Evolutionary conservation across 331 rosid genomes (phyloP), one percentile per base, ranked within the genome.

Genomic region (Quercus phellos): DNA sequence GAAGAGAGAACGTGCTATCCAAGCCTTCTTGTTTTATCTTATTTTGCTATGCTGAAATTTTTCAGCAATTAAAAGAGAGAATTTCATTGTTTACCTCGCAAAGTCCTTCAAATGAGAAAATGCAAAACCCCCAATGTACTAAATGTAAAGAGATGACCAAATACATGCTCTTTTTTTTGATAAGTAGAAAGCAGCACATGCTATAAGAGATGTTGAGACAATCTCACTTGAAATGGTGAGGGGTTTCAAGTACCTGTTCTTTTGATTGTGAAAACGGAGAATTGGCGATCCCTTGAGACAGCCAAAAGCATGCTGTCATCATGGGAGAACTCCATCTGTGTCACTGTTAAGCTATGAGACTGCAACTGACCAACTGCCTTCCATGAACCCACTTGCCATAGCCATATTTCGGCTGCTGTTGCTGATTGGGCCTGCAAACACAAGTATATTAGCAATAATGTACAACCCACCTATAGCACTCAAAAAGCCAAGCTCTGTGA

Each of bases 301-400:
- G 93, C 85, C 84, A 95, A 85, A 51, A 95, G 97, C 82, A 85
- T 81, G 30, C 75, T 85, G 83, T 93, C 93, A 72, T 93, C 96
- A 58, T 80, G 84, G 4, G 97, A 95, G 84, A 95, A 95, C 78
- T 93, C 92, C 97, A 95, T 84, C 83, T 93, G 97, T 3, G 96
- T 93, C 50, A 95, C 97, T 2, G 99, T 95, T 83, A 95, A 89
- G 84, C 86, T 89, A 84, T 95, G 99, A 51, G 94, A 87, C 78
- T 85, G 96, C 89, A 95, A 75, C 42, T 85, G 96, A 70, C 93
- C 94, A 11, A 92, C 93, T 46, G 88, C 90, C 83, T 91, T 95
- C 99, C 99, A 93, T n/a, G 94, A 91, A 78, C 96, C 98, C 55
- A 91, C 96, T 84, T 86, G 80, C 99, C 99, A 95, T 58, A 95